Conservation (phyloP, 495 filamentous ascomycete species). For the Penicillium waksmanii region DNA sequence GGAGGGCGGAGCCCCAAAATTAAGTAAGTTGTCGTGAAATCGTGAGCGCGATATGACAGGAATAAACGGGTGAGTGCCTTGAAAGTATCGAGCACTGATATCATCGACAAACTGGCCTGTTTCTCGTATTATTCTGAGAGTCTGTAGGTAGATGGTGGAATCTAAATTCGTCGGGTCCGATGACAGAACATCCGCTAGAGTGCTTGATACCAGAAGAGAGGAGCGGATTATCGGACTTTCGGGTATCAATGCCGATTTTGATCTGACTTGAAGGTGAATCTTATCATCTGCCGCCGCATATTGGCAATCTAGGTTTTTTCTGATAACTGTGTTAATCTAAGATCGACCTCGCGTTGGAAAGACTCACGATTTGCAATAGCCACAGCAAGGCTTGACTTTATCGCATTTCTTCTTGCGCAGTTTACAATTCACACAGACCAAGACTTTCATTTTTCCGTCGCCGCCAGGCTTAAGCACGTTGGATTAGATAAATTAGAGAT, state of each 20-base stretch:
- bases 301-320: slow-evolving; percentile 23
- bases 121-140: slow-evolving; percentile 31
- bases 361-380: slow-evolving; percentile 37
- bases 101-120: slow-evolving; percentile 39
- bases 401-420: slow-evolving; percentile 44
- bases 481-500: neutral
- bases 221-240: slow-evolving; percentile 18
- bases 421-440: slow-evolving; percentile 39
- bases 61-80: slow-evolving; percentile 36
- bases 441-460: neutral
- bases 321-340: neutral
- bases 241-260: neutral
- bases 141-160: slow-evolving; percentile 24
- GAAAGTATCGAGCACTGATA: slow-evolving; percentile 40
- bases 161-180: slow-evolving; percentile 6
- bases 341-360: no score
- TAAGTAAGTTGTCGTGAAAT: slow-evolving; percentile 30
- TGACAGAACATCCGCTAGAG: slow-evolving; percentile 9
- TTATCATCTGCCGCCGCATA: neutral
- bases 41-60: slow-evolving; percentile 40
- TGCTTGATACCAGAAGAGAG: slow-evolving; percentile 11
- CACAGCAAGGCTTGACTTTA: slow-evolving; percentile 38
- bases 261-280: no score
- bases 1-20: slow-evolving; percentile 18
- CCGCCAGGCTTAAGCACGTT: neutral